A percentile compares a stretch with the other conserved stretches of the same genome.
These are phyloP conservation scores for Solanum gracilifrons DNA, from an alignment of 257 asterid genomes.

Conservation along the genomic window DNA sequence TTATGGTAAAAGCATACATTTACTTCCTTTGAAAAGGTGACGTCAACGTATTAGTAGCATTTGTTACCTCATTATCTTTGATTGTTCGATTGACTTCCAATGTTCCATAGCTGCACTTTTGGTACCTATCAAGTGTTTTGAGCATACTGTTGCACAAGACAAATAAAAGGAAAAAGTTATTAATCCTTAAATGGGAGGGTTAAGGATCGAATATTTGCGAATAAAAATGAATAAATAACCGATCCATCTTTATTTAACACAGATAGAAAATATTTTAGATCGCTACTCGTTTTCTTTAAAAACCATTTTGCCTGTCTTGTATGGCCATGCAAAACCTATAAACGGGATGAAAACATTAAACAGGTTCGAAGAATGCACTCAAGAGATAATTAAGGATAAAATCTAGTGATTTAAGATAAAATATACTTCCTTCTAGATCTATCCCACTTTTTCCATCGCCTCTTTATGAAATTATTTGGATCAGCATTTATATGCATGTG, in stretches of 20 bases:
- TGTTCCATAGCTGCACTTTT: conserved; percentile 80
- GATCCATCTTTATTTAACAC: background rate
- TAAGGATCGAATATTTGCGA: too few species aligned
- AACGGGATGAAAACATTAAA: background rate
- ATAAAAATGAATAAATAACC: background rate
- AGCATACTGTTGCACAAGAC: conserved; percentile 45
- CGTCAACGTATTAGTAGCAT: background rate
- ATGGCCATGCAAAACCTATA: background rate
- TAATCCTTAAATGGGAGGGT: background rate
- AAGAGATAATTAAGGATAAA: background rate
- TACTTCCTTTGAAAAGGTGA: background rate
- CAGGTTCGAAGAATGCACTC: background rate
- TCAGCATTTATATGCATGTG: too few species aligned
- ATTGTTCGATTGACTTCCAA: conserved; percentile 52
- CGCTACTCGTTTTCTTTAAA: background rate
- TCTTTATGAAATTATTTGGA: too few species aligned
- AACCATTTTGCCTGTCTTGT: background rate
- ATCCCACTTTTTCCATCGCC: too few species aligned
- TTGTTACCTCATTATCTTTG: conserved; percentile 59
- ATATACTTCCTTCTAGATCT: background rate
- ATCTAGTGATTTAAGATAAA: background rate
- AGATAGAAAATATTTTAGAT: too few species aligned
- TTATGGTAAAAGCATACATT: background rate
- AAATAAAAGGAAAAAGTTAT: background rate
- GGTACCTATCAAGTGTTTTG: conserved; percentile 90